phyloP scores from a whole-genome alignment of 352 stramenopile species.

The Pythium inflatum region DNA sequence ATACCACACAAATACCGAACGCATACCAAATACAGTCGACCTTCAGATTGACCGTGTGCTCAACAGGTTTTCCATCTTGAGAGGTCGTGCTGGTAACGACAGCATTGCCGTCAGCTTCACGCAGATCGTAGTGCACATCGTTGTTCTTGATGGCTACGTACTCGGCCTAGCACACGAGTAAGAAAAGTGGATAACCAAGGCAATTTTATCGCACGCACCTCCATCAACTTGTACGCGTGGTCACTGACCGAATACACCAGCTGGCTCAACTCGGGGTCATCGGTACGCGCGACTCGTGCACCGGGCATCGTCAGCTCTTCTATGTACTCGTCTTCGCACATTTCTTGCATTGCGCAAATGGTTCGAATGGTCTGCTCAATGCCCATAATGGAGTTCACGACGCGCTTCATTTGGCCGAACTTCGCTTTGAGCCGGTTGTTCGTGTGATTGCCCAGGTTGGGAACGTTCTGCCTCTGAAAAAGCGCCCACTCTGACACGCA shows the following conservation, averaged over 20 bases:
- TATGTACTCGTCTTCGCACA: slow-evolving; percentile 27
- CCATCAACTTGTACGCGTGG: slow-evolving; percentile 31
- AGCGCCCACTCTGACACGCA: neutral
- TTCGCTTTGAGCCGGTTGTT: slow-evolving; percentile 15
- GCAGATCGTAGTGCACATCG: neutral
- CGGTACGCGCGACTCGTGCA: neutral
- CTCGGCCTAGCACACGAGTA: neutral
- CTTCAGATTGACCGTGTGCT: slow-evolving; percentile 2
- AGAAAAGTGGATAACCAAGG: neutral
- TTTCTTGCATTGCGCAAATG: slow-evolving; percentile 29
- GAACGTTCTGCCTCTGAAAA: neutral
- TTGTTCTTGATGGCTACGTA: slow-evolving; percentile 2
- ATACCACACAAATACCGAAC: neutral
- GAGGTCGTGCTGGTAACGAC: neutral
- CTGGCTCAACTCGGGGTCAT: slow-evolving; percentile 25
- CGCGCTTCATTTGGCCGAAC: neutral
- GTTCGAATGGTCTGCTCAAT: slow-evolving; percentile 32
- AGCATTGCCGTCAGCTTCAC: neutral
- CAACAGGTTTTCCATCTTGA: neutral
- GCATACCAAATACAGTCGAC: neutral
- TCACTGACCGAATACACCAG: slow-evolving; percentile 31
- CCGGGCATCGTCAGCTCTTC: slow-evolving; percentile 26
- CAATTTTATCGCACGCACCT: slow-evolving; percentile 14
- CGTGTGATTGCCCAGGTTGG: slow-evolving; percentile 11
- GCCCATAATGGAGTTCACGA: slow-evolving; percentile 3